Conservation (phyloP, 2,329 filamentous ascomycete species). For the Calonectria multiphialidica region DNA sequence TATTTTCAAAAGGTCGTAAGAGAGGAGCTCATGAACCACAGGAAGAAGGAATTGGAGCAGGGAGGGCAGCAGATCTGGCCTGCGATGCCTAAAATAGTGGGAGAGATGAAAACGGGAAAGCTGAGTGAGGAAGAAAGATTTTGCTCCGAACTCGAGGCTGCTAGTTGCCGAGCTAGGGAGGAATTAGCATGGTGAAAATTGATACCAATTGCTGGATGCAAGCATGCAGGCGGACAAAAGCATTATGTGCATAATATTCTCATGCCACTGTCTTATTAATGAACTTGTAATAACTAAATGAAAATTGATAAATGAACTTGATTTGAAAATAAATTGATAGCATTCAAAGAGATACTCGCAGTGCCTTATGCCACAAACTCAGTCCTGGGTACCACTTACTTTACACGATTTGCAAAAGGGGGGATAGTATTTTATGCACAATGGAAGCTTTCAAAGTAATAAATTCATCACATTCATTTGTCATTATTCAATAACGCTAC, state of each 20-base stretch:
- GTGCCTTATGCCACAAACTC: too few species aligned
- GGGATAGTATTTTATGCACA: too few species aligned
- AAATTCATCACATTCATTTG: not conserved
- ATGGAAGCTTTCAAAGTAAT: too few species aligned
- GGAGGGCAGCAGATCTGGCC: constrained; percentile 61
- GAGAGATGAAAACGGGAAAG: constrained; percentile 42
- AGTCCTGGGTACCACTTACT: too few species aligned
- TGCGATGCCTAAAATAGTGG: constrained; percentile 42
- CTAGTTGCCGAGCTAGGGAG: constrained; percentile 21
- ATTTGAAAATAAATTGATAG: too few species aligned
- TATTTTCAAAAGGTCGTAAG: constrained; percentile 63
- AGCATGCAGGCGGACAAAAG: not conserved
- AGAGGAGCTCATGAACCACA: constrained; percentile 58
- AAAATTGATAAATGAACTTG: not conserved
- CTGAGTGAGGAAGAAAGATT: constrained; percentile 42
- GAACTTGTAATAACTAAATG: not conserved
- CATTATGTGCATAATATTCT: not conserved
- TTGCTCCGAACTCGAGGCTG: constrained; percentile 40
- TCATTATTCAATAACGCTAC: not conserved
- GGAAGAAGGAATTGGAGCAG: constrained; percentile 54
- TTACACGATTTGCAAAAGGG: too few species aligned
- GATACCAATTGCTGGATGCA: not conserved
- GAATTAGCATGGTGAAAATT: constrained; percentile 33
- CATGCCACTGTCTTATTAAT: not conserved
- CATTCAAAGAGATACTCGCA: too few species aligned